Percentiles rank a stretch among this genome's conserved stretches.
Evolutionary conservation across 495 filamentous ascomycete species (phyloP).

Genomic region (Xylaria cubensis): DNA sequence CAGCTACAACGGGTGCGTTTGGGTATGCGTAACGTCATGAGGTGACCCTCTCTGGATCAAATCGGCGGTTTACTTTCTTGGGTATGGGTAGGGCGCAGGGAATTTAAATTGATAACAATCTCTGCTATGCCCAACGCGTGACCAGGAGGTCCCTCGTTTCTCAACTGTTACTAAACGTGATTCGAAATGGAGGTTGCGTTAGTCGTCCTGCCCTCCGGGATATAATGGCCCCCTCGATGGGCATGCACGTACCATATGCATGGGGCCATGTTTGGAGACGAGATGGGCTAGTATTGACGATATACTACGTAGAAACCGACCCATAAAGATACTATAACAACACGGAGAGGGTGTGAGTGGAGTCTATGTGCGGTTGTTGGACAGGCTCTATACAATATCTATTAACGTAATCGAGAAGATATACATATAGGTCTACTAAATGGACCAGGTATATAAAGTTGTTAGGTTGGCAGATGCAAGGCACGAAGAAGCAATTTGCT

Average conservation of each 20-base stretch:
- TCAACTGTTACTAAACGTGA: conserved; percentile 8
- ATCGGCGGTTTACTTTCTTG: conserved; percentile 20
- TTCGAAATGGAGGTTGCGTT: conserved; percentile 18
- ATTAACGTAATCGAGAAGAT: neutral
- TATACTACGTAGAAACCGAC: neutral
- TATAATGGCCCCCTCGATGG: conserved; percentile 2
- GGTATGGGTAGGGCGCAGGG: conserved; percentile 3
- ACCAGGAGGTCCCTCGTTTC: neutral
- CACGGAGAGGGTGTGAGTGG: conserved; percentile 1
- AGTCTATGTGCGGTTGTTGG: neutral
- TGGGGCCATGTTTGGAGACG: conserved; percentile 17
- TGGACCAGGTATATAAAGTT: neutral
- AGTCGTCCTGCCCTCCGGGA: neutral
- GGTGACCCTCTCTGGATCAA: neutral
- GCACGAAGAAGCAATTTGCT: neutral
- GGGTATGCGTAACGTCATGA: neutral
- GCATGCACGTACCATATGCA: conserved; percentile 16
- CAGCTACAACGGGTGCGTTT: neutral
- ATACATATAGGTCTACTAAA: neutral
- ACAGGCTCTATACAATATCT: conserved; percentile 6
- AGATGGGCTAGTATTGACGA: neutral
- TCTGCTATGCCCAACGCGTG: neutral
- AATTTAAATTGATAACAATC: neutral
- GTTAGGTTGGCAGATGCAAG: conserved; percentile 1
- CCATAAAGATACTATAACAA: conserved; percentile 10